phyloP scores from a whole-genome alignment of 1,284 basidiomycete species.

The Tausonia pullulans region DNA sequence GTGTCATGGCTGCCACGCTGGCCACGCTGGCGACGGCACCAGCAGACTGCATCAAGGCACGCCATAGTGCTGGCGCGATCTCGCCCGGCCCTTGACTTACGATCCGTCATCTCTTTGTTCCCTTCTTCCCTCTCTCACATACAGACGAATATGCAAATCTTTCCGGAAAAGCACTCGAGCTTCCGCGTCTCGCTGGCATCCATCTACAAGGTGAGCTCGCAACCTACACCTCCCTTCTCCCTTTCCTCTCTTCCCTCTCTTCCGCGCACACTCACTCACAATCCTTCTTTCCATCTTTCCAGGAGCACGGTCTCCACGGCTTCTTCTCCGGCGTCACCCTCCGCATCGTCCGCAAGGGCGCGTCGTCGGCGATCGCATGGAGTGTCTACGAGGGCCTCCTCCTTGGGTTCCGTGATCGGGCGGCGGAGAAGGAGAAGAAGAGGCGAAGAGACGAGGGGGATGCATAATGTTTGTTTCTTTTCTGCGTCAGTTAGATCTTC shows the following conservation, averaged over 20 bases:
- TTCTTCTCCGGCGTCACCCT: slow-evolving; percentile 79
- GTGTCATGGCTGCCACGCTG: slow-evolving; percentile 62
- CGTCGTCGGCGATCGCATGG: slow-evolving; percentile 88
- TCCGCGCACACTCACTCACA: background rate
- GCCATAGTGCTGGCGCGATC: slow-evolving; percentile 16
- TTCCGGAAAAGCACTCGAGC: slow-evolving; percentile 56
- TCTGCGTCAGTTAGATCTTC: no score
- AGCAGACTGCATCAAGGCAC: slow-evolving; percentile 79
- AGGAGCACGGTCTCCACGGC: slow-evolving; percentile 64
- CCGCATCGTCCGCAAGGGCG: slow-evolving; percentile 71
- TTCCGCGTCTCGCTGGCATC: slow-evolving; percentile 51
- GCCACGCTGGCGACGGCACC: slow-evolving; percentile 77
- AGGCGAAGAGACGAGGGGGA: no score
- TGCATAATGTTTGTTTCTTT: no score
- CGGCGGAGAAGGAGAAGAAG: slow-evolving; percentile 19
- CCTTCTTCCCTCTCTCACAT: slow-evolving; percentile 6
- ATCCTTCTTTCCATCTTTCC: slow-evolving; percentile 3
- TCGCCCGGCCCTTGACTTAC: background rate
- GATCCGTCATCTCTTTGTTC: background rate
- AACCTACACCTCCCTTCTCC: background rate
- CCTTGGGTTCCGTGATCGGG: slow-evolving; percentile 36
- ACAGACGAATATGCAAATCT: slow-evolving; percentile 80
- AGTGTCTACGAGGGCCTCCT: slow-evolving; percentile 77
- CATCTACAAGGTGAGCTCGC: slow-evolving; percentile 50
- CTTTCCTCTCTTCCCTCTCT: slow-evolving; percentile 3